Evolutionary conservation across 2,329 filamentous ascomycete species (phyloP), one percentile per base, ranked within the genome.

Genomic region (Hymenotorrendiella dingleyae): DNA sequence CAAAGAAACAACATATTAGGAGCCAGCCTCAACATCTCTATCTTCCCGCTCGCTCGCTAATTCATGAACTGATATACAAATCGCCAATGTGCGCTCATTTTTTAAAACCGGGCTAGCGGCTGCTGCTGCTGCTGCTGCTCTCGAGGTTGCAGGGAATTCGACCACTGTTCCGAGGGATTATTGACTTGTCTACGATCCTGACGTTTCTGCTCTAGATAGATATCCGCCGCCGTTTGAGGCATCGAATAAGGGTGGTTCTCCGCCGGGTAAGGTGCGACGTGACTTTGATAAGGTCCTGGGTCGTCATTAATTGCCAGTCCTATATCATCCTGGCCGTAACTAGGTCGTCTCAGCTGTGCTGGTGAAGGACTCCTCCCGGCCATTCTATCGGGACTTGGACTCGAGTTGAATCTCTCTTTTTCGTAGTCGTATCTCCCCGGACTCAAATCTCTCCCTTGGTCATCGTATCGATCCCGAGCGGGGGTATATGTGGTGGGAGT

Each of bases 381-480:
- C n/a, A 52, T 30, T 6, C 49, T 45, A 20, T 54, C 53, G 4
- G 53, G 47, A 34, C 42, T 48, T 11, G 27, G 10, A 6, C 43
- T 47, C 23, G 23, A n/a, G n/a, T n/a, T n/a, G 12, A 32, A 45
- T 42, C 40, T 27, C 16, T 5, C n/a, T 29, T 36, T 26, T n/a
- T 36, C 26, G 23, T 42, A 36, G n/a, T n/a, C n/a, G n/a, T n/a
- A n/a, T 16, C 26, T 16, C 11, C 17, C 46, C 19, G 23, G 50
- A 6, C 49, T 48, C n/a, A 57, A 53, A 48, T 58, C 56, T 20
- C 54, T 49, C 1, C 55, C 55, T 29, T 55, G 43, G 1, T 34
- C 26, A 44, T 59, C 56, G 37, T 61, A 61, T 42, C 59, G 43
- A 42, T 60, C 49, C 24, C 48, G 43, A 11, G 58, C 56, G 12